A percentile compares a stretch with the other conserved stretches of the same genome.
These are phyloP conservation scores for Rhodomyrtus psidioides DNA, from an alignment of 441 rosid genomes.

Conservation along the genomic window DNA sequence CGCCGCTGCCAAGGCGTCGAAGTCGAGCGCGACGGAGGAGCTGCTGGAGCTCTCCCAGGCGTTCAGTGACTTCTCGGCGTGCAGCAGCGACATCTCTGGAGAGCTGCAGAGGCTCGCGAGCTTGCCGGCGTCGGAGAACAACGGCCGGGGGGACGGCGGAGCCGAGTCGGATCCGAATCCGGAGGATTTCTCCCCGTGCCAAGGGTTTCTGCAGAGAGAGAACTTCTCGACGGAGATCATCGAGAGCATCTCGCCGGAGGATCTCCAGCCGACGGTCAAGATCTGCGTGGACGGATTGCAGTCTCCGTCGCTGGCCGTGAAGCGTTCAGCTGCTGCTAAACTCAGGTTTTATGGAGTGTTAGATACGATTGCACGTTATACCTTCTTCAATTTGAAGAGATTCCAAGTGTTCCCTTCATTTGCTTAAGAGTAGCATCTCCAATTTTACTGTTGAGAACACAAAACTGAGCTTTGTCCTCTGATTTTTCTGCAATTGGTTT, in stretches of 20 bases:
- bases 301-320: slow-evolving; percentile 56
- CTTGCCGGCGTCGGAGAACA: slow-evolving; percentile 40
- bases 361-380: neutral
- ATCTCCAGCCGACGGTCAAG: slow-evolving; percentile 86
- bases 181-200: slow-evolving; percentile 52
- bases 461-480: neutral
- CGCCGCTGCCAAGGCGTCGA: slow-evolving; percentile 11
- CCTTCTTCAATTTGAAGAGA: neutral
- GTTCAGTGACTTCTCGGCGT: slow-evolving; percentile 74
- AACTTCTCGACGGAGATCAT: slow-evolving; percentile 84
- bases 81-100: slow-evolving; percentile 85
- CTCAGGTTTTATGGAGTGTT: slow-evolving; percentile 21
- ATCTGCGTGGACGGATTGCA: slow-evolving; percentile 72
- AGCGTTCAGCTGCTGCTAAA: slow-evolving; percentile 87
- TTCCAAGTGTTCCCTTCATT: neutral
- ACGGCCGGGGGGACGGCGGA: neutral
- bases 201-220: slow-evolving; percentile 75
- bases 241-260: slow-evolving; percentile 89
- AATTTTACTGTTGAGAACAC: neutral
- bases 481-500: neutral
- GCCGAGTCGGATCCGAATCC: slow-evolving; percentile 25
- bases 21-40: slow-evolving; percentile 30
- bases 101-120: slow-evolving; percentile 75
- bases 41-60: slow-evolving; percentile 70
- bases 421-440: neutral